Evolutionary conservation across 495 filamentous ascomycete genomes (phyloP).

Genomic region (Penicillium silybi): DNA sequence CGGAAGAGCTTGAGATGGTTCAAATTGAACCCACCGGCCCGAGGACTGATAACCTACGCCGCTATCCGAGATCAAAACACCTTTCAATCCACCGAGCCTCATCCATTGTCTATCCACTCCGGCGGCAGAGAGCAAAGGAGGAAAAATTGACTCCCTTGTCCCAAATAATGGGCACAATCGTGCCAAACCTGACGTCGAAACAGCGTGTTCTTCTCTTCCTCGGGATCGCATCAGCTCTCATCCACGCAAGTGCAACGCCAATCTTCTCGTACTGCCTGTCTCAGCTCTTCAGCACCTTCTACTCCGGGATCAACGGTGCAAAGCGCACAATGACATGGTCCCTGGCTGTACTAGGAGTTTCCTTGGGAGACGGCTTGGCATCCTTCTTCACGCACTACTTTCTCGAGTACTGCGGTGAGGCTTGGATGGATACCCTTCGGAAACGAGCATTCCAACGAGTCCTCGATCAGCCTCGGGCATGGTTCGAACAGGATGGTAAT

Average conservation of each 20-base stretch:
- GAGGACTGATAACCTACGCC: background rate
- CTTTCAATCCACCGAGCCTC: background rate
- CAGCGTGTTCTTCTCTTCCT: conserved; percentile 54
- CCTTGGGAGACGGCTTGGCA: conserved; percentile 58
- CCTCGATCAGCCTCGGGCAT: conserved; percentile 74
- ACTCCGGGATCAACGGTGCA: conserved; percentile 38
- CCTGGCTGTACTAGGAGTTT: conserved; percentile 62
- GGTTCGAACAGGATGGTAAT: conserved; percentile 75
- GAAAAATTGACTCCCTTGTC: conserved; percentile 29
- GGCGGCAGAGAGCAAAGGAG: background rate
- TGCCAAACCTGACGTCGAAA: conserved; percentile 55
- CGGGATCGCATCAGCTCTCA: conserved; percentile 57
- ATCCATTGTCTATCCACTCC: background rate
- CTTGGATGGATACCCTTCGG: conserved; percentile 74
- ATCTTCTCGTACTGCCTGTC: conserved; percentile 76
- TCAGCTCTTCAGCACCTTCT: conserved; percentile 68
- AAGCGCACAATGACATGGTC: conserved; percentile 61
- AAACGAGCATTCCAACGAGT: conserved; percentile 64
- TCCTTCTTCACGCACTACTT: conserved; percentile 65
- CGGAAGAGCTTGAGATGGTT: conserved; percentile 9
- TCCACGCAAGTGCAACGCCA: conserved; percentile 68
- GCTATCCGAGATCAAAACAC: background rate
- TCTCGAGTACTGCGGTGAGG: conserved; percentile 67
- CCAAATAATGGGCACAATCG: conserved; percentile 67
- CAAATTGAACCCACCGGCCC: background rate